Percentiles rank a stretch among this genome's conserved stretches.
Evolutionary conservation across 1,284 basidiomycete genomes (phyloP).

Genomic region (Vanrija humicola): DNA sequence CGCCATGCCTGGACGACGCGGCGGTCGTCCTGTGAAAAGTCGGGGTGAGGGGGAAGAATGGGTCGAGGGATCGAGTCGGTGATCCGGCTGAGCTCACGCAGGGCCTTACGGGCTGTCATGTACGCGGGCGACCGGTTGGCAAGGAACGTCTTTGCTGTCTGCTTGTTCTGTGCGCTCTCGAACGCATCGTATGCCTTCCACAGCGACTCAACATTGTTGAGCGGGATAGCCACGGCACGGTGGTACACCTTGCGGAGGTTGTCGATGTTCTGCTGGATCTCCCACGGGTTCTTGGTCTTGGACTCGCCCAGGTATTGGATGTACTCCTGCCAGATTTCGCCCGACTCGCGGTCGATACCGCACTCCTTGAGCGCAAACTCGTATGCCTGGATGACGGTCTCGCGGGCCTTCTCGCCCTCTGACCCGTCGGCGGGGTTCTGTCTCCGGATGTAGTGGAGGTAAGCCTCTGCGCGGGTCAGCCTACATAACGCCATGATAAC

Average conservation of each 20-base stretch:
- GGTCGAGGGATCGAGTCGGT: conserved; percentile 60
- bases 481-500: conserved; percentile 5
- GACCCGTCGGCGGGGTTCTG: conserved; percentile 44
- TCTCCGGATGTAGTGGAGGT: conserved; percentile 50
- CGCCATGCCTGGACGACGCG: conserved; percentile 80
- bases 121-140: conserved; percentile 75
- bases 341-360: conserved; percentile 63
- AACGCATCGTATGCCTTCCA: conserved; percentile 96
- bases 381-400: conserved; percentile 80
- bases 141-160: conserved; percentile 94
- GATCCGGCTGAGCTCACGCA: conserved; percentile 72
- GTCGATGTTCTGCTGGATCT: conserved; percentile 94
- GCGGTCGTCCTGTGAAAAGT: conserved; percentile 69
- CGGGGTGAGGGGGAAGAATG: conserved; percentile 67
- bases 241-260: conserved; percentile 87
- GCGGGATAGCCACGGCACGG: conserved; percentile 85
- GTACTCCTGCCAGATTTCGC: conserved; percentile 59
- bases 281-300: conserved; percentile 79
- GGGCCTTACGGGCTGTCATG: conserved; percentile 88
- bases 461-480: conserved; percentile 34
- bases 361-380: conserved; percentile 89
- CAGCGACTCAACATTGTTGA: conserved; percentile 86
- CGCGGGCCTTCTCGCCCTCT: conserved; percentile 57
- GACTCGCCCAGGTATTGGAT: conserved; percentile 79
- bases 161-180: conserved; percentile 84